These are phyloP conservation scores for Diaporthe ilicicola DNA, from an alignment of 2,329 filamentous ascomycete genomes.

Conservation along the genomic window DNA sequence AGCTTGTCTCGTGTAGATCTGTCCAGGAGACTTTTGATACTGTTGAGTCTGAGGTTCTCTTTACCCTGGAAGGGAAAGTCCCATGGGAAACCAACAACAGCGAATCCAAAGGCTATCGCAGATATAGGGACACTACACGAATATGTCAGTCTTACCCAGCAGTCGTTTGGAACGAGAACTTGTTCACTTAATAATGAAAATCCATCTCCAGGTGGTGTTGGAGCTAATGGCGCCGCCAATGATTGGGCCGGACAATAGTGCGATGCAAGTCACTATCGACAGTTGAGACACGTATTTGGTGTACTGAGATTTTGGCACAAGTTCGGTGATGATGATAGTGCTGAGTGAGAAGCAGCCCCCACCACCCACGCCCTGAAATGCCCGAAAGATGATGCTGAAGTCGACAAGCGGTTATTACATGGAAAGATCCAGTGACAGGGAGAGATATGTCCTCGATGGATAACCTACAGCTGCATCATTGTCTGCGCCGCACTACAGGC, in stretches of 20 bases:
- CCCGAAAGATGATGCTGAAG: background rate
- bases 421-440: no score
- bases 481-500: background rate
- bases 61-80: no score
- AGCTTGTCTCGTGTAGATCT: no score
- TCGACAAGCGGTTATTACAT: no score
- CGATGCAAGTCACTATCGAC: background rate
- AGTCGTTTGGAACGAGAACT: no score
- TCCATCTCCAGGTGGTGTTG: slow-evolving; percentile 42
- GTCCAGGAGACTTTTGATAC: no score
- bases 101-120: background rate
- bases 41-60: no score
- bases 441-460: no score
- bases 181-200: slow-evolving; percentile 36
- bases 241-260: slow-evolving; percentile 41
- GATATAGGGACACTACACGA: background rate
- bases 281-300: no score
- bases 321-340: background rate
- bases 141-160: no score
- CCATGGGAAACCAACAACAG: background rate
- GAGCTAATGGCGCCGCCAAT: slow-evolving; percentile 43
- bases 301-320: no score
- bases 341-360: background rate
- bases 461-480: background rate
- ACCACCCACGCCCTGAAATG: background rate